Evolutionary conservation across 2,329 filamentous ascomycete species (phyloP), one percentile per base, ranked within the genome.

Genomic region (Nigrograna mackinnonii): DNA sequence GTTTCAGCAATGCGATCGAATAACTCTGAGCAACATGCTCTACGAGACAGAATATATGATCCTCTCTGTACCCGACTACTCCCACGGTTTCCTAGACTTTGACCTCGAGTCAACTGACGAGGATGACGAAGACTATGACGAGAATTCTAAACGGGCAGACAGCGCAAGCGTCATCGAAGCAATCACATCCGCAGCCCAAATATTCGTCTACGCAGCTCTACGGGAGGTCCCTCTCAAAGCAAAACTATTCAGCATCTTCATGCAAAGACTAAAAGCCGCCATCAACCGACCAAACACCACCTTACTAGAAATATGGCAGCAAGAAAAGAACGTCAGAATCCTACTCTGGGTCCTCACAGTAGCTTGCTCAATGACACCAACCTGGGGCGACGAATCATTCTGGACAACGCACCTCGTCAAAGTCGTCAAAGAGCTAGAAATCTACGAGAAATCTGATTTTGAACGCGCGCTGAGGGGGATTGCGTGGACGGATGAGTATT

Each of bases 291-390:
- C 48, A 7, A 14, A 35, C 5, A 20, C 43, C 5, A 30, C 6
- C 4, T 47, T 41, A 4, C 21, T 51, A 4, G 37, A 36, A 1
- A 24, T 47, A 1, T 62, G 57, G 57, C 36, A 28, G 9, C 18
- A 36, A 11, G 50, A 51, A 28, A 46, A 49, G 31, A 58, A 59
- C 31, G 18, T 51, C 3, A 41, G 54, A 14, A 47, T 46, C 26
- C 39, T 62, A n/a, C 39, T 59, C 3, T 62, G 59, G 57, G 44
- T 43, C 1, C 37, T 61, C 11, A 50, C 55, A 2, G 47, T 58
- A 11, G 59, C 49, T 2, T 47, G 41, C 20, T 51, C 44, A 2
- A 41, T 60, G 2, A 43, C 35, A 4, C 14, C 36, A 1, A 4
- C 26, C 4, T 42, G 33, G 17, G 41, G 24, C 4, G 47, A 39